phyloP scores from a whole-genome alignment of 31 red algal species.

The Odonthalia washingtoniensis region DNA sequence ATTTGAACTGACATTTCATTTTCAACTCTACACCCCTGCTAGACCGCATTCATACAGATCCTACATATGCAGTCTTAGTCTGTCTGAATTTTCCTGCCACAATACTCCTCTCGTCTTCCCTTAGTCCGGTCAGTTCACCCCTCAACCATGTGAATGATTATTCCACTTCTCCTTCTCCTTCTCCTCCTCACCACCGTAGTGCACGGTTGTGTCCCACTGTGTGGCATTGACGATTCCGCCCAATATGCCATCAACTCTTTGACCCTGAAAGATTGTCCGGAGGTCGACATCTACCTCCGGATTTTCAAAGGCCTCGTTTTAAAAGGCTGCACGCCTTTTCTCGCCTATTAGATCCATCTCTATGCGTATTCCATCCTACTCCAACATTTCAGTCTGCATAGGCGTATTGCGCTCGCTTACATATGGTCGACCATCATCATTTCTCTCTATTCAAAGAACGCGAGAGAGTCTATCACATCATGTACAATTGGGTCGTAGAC shows the following conservation, averaged over 20 bases:
- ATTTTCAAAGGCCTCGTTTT: neutral
- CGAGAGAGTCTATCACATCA: no score
- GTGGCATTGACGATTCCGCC: neutral
- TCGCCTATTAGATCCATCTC: constrained; percentile 20
- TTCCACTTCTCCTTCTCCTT: neutral
- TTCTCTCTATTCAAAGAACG: no score
- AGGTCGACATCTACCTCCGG: neutral
- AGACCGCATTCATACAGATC: no score
- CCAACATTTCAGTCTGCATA: neutral
- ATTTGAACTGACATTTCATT: no score
- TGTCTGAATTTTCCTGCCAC: no score
- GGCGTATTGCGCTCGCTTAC: neutral
- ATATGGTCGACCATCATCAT: no score
- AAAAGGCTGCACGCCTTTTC: neutral
- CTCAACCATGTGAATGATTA: no score
- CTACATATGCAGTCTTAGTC: no score
- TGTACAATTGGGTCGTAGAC: no score
- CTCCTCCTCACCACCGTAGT: neutral
- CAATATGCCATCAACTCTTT: neutral
- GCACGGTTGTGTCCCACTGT: neutral
- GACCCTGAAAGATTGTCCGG: neutral
- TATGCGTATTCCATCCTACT: neutral
- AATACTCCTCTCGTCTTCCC: no score
- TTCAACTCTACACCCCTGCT: no score
- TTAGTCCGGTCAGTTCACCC: no score